phyloP scores from a whole-genome alignment of 1,284 basidiomycete genomes.

The Sanghuangporus baumii region DNA sequence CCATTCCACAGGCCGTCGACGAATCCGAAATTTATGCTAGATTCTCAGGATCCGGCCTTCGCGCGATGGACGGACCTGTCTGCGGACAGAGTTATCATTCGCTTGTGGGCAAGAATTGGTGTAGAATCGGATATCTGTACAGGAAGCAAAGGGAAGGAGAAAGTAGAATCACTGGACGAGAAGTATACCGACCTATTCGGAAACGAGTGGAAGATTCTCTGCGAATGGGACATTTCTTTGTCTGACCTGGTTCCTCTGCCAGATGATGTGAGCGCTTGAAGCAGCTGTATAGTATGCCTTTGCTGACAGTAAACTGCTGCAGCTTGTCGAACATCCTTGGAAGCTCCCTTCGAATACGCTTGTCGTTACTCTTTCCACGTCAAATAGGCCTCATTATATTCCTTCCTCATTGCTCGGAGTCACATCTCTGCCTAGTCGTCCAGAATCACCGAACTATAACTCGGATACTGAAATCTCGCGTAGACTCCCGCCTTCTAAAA shows the following conservation, averaged over 20 bases:
- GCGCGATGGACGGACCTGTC: conserved; percentile 43
- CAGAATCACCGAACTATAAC: conserved; percentile 49
- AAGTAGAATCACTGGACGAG: conserved; percentile 21
- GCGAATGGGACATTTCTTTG: conserved; percentile 65
- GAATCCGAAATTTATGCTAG: conserved; percentile 65
- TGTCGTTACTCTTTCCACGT: conserved; percentile 56
- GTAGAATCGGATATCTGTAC: conserved; percentile 37
- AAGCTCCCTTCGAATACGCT: conserved; percentile 70
- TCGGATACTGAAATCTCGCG: conserved; percentile 56
- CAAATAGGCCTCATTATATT: conserved; percentile 53
- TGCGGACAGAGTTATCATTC: conserved; percentile 43
- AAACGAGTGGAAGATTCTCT: conserved; percentile 55
- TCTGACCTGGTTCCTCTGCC: conserved; percentile 55
- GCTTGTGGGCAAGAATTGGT: conserved; percentile 50
- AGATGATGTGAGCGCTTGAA: conserved; percentile 45
- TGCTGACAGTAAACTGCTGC: conserved; percentile 9
- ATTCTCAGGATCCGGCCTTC: conserved; percentile 42
- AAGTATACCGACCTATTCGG: conserved; percentile 12
- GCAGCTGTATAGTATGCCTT: not conserved
- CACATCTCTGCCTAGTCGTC: conserved; percentile 42
- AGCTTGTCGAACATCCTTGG: conserved; percentile 42
- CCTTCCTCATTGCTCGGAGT: conserved; percentile 31
- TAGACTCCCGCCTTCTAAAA: not conserved
- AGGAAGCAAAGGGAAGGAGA: conserved; percentile 29
- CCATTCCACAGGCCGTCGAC: conserved; percentile 66